Evolutionary conservation across 176 grass and related monocot species (phyloP).

Genomic region (Eleusine indica): DNA sequence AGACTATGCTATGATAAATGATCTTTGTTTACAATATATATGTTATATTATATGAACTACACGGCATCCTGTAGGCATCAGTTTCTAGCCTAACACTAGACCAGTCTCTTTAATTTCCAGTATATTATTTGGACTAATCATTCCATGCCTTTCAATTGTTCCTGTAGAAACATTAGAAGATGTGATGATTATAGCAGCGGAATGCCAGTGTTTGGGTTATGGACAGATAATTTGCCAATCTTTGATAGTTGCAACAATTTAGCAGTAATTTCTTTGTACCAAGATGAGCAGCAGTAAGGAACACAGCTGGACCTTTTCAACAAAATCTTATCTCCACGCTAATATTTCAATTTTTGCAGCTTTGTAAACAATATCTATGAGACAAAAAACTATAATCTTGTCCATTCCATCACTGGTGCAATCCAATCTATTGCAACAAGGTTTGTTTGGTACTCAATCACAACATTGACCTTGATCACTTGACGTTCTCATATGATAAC

Average conservation of each 20-base stretch:
- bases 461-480: background rate
- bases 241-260: slow-evolving; percentile 1
- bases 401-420: background rate
- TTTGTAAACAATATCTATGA: background rate
- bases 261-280: background rate
- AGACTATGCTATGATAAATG: background rate
- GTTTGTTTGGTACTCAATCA: background rate
- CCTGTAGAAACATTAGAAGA: background rate
- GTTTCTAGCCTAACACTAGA: background rate
- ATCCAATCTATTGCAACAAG: background rate
- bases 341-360: background rate
- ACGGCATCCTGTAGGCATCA: too few relatives aligned
- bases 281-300: background rate
- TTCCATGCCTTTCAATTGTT: background rate
- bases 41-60: background rate
- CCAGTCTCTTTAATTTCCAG: background rate
- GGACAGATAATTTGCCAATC: background rate
- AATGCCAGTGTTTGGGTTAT: background rate
- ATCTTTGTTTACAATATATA: background rate
- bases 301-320: background rate
- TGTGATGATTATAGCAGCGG: background rate
- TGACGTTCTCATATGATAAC: background rate
- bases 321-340: background rate
- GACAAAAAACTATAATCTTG: background rate
- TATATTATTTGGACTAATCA: background rate